Evolutionary conservation across 805 yeast species (phyloP), one percentile per base, ranked within the genome.

Genomic region (Blastobotrys muscicola): DNA sequence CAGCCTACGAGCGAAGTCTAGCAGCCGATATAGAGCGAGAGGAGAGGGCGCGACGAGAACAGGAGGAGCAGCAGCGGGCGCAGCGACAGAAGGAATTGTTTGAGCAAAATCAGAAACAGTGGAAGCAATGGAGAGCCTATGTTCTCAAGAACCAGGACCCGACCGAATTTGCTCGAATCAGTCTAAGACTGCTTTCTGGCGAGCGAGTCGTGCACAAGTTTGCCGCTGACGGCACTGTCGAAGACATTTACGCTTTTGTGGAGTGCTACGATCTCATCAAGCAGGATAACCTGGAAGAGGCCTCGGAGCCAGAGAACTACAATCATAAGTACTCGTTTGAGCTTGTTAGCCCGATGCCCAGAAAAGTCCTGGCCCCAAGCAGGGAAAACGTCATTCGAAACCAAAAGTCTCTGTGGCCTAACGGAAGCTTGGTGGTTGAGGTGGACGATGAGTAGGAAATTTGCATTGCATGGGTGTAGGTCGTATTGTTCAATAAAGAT

Each of bases 1-100:
- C 72, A 37, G 86, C 92, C 14, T 87, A 79, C 62, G 78, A 80
- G 55, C 73, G 73, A 31, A 79, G 94, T 0, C 65, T 89, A 31
- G 72, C 73, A 12, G 69, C 75, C 31, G 97, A 89, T 62, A 71
- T 79, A 68, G 80, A 29, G 72, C 59, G 68, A 39, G 49, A 50
- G 30, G 54, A 55, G 41, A 45, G 44, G 15, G 57, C 45, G n/a
- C 45, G 47, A 14, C 51, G 51, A 38, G 58, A 54, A 13, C 50
- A 34, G 15, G 57, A 44, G 14, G 48, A 49, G 36, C 50, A 51
- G 29, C 49, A 45, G 37, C 46, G 49, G 5, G 44, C 68, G 70
- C 42, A 47, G 38, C 52, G 42, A n/a, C 51, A 50, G 16, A 45
- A 42, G 13, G 52, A 46, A 35, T 45, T 31, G 32, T 35, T 33